Evolutionary conservation across 805 yeast genomes (phyloP), one percentile per base, ranked within the genome.

Genomic region (Brettanomyces naardenensis): DNA sequence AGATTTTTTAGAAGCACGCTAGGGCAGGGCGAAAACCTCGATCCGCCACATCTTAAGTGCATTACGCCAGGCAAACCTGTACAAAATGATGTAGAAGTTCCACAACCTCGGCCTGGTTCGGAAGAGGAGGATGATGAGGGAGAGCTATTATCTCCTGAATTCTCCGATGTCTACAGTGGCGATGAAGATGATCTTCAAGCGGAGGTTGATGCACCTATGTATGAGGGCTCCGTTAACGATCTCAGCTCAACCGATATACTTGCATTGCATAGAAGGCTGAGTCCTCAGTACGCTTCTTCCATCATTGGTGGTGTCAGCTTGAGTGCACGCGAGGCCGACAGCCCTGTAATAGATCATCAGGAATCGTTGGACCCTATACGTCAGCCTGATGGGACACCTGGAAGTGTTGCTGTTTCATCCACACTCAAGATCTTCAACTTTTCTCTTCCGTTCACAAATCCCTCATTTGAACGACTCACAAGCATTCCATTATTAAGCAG

Each of bases 391-490:
- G n/a, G n/a, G n/a, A n/a, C n/a, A n/a, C 29, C 17, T 21, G 11
- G 18, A 22, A 20, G n/a, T 10, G 23, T 22, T 13, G 25, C 25
- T 9, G 19, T 13, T 14, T 21, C 35, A 14, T 27, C 31, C n/a
- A n/a, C n/a, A n/a, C 38, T 43, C 10, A 53, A 53, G 47, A 68
- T 73, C 33, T 75, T 75, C 43, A 64, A 73, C 28, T 77, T 78
- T 45, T 69, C 80, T 15, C 61, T 78, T 37, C 84, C 84, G 4
- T 73, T 78, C 49, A 78, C 76, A 6, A 69, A 71, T 17, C 65
- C 31, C 18, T 33, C 41, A 17, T 23, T 23, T 9, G 17, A 31
- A 15, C 10, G 14, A 9, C 29, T 33, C 11, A 14, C 20, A 14
- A 33, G 29, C 20, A 22, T 22, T 9, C 36, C 36, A 5, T 23